Evolutionary conservation across 305 asterid genomes (phyloP).

Genomic region (Nicotiana rustica): DNA sequence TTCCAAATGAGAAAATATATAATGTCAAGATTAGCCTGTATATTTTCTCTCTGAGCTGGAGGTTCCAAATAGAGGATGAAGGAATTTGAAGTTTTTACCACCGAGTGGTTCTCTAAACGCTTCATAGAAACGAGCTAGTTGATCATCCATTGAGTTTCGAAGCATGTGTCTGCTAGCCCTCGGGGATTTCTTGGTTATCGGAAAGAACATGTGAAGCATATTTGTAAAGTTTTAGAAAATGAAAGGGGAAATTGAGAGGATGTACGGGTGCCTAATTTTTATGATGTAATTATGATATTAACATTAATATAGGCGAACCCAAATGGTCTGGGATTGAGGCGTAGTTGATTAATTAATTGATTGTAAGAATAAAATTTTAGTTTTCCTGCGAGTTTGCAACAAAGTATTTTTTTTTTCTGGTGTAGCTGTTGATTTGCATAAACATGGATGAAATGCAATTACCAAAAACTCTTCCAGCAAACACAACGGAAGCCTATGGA

Average conservation of each 20-base stretch:
- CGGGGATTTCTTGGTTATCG: background rate
- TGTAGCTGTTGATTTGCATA: background rate
- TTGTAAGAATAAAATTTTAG: too few relatives aligned
- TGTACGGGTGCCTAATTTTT: background rate
- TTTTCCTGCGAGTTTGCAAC: background rate
- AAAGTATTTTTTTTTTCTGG: background rate
- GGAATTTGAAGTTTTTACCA: background rate
- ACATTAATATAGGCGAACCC: background rate
- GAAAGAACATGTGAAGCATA: background rate
- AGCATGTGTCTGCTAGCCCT: background rate
- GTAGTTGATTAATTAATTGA: background rate
- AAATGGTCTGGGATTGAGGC: background rate
- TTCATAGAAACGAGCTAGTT: background rate
- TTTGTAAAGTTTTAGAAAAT: background rate
- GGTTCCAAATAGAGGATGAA: background rate
- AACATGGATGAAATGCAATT: background rate
- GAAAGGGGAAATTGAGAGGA: background rate
- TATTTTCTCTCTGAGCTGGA: background rate
- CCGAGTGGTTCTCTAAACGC: background rate
- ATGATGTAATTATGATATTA: background rate
- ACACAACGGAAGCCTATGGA: background rate
- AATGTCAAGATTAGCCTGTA: conserved; percentile 10
- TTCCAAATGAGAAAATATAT: background rate
- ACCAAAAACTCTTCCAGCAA: background rate
- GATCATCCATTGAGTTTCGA: background rate